These are phyloP conservation scores for Pichia nakasei DNA, from an alignment of 805 yeast species.

Conservation along the genomic window DNA sequence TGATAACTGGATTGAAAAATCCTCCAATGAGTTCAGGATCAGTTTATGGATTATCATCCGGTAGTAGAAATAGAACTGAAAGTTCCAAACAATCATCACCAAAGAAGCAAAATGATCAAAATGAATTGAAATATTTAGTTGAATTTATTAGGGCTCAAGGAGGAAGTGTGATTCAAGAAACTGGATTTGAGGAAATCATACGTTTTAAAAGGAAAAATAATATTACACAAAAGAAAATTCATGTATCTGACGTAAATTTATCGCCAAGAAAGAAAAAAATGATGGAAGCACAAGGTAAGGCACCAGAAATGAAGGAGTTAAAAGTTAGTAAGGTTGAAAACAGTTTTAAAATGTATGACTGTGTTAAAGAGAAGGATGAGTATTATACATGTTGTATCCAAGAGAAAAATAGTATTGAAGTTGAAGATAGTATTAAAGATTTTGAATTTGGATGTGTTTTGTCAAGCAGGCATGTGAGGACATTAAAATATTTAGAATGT, in stretches of 20 bases:
- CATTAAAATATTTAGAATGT: slow-evolving; percentile 68
- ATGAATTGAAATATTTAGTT: neutral
- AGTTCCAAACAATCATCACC: slow-evolving; percentile 6
- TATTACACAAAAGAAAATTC: too few relatives aligned
- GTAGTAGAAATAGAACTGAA: neutral
- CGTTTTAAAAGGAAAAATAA: neutral
- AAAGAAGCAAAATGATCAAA: slow-evolving; percentile 6
- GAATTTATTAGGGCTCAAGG: slow-evolving; percentile 7
- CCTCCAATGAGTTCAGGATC: neutral
- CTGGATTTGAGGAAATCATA: slow-evolving; percentile 8
- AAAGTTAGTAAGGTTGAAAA: slow-evolving; percentile 3
- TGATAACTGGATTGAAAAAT: slow-evolving; percentile 7
- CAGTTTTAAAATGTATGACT: slow-evolving; percentile 10
- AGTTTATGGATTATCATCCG: neutral
- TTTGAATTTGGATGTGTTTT: slow-evolving; percentile 58
- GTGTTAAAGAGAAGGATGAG: neutral
- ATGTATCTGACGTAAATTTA: neutral
- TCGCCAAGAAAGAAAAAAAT: slow-evolving; percentile 2
- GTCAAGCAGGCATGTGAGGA: slow-evolving; percentile 49
- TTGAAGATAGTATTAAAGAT: slow-evolving; percentile 1
- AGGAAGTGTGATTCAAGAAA: slow-evolving; percentile 8
- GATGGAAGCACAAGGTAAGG: neutral
- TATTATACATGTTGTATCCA: neutral
- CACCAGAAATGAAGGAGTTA: neutral
- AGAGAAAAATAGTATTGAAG: neutral